Evolutionary conservation across 78 protist species (phyloP).

Genomic region (Dictyostelium discoideum): DNA sequence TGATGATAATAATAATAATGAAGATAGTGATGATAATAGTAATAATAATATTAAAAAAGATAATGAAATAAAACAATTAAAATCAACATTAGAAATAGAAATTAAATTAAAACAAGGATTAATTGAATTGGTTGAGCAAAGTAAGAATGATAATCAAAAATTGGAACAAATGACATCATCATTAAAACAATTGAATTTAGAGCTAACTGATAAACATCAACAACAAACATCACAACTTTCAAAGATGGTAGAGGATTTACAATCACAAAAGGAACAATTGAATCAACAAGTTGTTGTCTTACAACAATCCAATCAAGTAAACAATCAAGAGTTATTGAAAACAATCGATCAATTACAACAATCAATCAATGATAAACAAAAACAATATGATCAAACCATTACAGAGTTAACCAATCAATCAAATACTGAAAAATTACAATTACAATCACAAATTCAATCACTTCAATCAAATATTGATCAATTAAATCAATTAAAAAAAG

Average conservation of each 20-base stretch:
- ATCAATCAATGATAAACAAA: not conserved
- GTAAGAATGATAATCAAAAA: not conserved
- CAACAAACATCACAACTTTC: not conserved
- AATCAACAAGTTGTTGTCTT: not conserved
- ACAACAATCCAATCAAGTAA: not conserved
- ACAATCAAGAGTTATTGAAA: not conserved
- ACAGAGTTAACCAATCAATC: not conserved
- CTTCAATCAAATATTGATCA: constrained; percentile 3
- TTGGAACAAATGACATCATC: not conserved
- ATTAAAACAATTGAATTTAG: not conserved
- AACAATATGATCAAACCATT: not conserved
- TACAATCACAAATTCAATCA: not conserved
- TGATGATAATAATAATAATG: not conserved
- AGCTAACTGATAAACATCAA: not conserved
- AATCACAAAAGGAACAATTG: not conserved
- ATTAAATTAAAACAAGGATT: not conserved
- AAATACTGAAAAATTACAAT: not conserved
- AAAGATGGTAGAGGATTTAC: not conserved
- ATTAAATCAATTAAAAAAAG: not conserved
- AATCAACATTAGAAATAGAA: not conserved
- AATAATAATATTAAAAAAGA: no score
- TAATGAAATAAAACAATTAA: not conserved
- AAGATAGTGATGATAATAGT: not conserved
- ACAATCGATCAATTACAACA: not conserved
- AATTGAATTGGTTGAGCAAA: not conserved